A percentile compares a stretch with the other conserved stretches of the same genome.
These are phyloP conservation scores for Pythium guiyangense DNA, from an alignment of 352 stramenopile species.

Conservation along the genomic window DNA sequence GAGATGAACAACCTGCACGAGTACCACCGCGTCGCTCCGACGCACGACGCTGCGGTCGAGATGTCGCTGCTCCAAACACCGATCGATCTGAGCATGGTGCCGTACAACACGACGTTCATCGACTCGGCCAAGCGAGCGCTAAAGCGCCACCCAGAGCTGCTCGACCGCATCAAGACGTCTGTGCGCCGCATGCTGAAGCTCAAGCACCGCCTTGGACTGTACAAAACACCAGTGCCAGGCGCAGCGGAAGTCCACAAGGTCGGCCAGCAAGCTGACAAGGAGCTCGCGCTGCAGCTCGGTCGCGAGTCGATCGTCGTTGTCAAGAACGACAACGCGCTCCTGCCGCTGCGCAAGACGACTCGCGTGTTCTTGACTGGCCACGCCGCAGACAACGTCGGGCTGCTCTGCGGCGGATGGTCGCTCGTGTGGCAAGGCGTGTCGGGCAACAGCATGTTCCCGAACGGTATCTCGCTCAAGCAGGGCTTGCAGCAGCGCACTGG, in stretches of 20 bases:
- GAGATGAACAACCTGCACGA: conserved; percentile 89
- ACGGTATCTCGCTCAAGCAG: conserved; percentile 58
- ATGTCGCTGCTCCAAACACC: conserved; percentile 69
- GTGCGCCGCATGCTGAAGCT: conserved; percentile 60
- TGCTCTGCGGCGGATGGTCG: conserved; percentile 79
- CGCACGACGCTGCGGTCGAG: conserved; percentile 50
- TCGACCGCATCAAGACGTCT: conserved; percentile 51
- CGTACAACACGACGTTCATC: conserved; percentile 44
- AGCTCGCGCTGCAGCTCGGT: conserved; percentile 57
- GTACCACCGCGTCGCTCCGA: conserved; percentile 51
- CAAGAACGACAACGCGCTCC: conserved; percentile 62
- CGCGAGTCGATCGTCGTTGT: conserved; percentile 83
- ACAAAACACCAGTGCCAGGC: conserved; percentile 56
- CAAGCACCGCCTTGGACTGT: conserved; percentile 71
- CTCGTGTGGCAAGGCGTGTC: conserved; percentile 85
- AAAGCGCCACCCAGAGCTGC: conserved; percentile 24
- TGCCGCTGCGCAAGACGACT: conserved; percentile 39
- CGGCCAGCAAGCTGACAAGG: conserved; percentile 41
- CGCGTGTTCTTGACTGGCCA: conserved; percentile 68
- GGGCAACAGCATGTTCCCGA: conserved; percentile 52
- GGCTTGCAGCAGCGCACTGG: conserved; percentile 36
- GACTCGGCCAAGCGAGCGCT: conserved; percentile 37
- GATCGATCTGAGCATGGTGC: conserved; percentile 92
- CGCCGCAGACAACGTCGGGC: conserved; percentile 58
- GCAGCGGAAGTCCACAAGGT: conserved; percentile 36